Evolutionary conservation across 2,329 filamentous ascomycete species (phyloP), one percentile per base, ranked within the genome.

Genomic region (Laburnicola sp.): DNA sequence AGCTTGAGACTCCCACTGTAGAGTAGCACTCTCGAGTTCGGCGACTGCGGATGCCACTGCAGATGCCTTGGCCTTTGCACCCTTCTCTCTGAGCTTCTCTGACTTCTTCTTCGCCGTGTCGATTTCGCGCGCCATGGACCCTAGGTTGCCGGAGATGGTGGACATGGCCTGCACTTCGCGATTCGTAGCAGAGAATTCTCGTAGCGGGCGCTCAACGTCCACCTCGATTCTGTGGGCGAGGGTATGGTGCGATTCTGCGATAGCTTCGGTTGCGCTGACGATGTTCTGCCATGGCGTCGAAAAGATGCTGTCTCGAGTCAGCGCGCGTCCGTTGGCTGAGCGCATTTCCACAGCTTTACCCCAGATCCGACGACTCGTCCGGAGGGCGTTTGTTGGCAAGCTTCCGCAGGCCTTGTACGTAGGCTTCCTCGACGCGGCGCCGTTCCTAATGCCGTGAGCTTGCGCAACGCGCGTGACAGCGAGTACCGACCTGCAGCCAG

Each of bases 1-100:
- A 10, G 94, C 91, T 72, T 96, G 91, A 0, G 91, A 91, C 49
- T 96, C 87, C 94, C 94, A 99, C 69, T 96, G 88, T 59, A 87
- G 82, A 38, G 81, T 84, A n/a, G 91, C 87, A 53, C 85, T 85
- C 57, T 96, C 89, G 37, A 95, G 83, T 58, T 86, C 86, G 16
- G 84, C 78, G 8, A 84, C 81, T 9, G 91, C 91, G 56, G 81
- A 82, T 37, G 91, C 88, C 34, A 94, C 83, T 73, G 94, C 96
- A 51, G 85, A 84, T 2, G 86, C 82, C 63, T 85, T 91, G 36
- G 87, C 85, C 74, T 87, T 91, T 47, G 82, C 82, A 54, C 88
- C 91, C 74, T 93, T 96, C 68, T 82, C 87, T 66, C 78, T 86
- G 45, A 95, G 80, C 75, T 92, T 96, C 37, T 94, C 91, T n/a